phyloP scores from a whole-genome alignment of 176 grass and related monocot genomes.

The Avena insularis region DNA sequence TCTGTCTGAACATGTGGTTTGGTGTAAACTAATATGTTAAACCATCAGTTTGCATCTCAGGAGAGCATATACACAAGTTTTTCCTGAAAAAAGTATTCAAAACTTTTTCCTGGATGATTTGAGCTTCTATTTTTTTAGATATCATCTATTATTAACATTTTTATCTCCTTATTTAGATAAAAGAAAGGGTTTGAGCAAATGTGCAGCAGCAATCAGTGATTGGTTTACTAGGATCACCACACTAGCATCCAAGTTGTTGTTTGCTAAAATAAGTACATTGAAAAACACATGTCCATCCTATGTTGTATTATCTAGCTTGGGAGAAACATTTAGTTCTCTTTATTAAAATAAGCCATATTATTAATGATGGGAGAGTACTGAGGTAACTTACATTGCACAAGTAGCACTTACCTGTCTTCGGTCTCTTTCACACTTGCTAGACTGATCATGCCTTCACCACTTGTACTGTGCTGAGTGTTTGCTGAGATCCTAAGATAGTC shows the following conservation, averaged over 20 bases:
- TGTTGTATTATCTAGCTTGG: neutral
- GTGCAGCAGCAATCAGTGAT: neutral
- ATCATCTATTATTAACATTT: neutral
- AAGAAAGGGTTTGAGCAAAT: neutral
- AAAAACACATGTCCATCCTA: neutral
- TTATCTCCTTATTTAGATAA: neutral
- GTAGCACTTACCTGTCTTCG: conserved; percentile 36
- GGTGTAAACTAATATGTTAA: neutral
- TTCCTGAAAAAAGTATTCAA: neutral
- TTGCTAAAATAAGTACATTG: neutral
- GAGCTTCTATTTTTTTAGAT: neutral
- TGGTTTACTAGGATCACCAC: conserved; percentile 5
- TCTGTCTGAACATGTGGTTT: neutral
- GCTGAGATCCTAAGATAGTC: conserved; percentile 49
- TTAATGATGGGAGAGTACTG: neutral
- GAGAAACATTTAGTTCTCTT: neutral
- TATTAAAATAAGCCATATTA: neutral
- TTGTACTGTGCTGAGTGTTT: conserved; percentile 35
- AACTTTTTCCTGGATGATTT: neutral
- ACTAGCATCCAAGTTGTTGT: neutral
- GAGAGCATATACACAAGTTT: neutral
- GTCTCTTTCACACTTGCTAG: conserved; percentile 31
- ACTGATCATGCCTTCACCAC: conserved; percentile 41
- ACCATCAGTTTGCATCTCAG: neutral
- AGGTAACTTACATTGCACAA: conserved; percentile 21